phyloP scores from a whole-genome alignment of 768 basidiomycete genomes.

The Tremella yokohamensis region DNA sequence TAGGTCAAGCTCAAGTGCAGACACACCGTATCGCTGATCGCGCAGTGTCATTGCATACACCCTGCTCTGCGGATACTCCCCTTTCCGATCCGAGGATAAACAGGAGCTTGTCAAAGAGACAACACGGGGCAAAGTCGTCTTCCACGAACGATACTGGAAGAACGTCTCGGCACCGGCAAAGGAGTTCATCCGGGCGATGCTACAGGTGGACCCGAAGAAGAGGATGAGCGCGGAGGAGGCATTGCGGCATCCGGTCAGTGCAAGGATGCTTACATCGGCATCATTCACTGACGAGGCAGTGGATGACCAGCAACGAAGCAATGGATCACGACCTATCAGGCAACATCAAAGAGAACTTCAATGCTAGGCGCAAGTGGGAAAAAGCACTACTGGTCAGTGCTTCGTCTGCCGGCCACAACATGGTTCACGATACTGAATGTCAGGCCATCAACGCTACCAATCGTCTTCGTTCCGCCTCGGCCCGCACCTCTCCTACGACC shows the following conservation, averaged over 20 bases:
- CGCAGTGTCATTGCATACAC: conserved; percentile 88
- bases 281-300: conserved; percentile 52
- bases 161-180: conserved; percentile 81
- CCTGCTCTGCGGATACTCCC: conserved; percentile 88
- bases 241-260: conserved; percentile 59
- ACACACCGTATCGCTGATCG: neutral
- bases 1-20: conserved; percentile 50
- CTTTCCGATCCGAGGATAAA: conserved; percentile 80
- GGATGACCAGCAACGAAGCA: conserved; percentile 67
- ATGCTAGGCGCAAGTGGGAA: conserved; percentile 28
- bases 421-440: neutral
- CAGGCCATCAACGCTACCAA: conserved; percentile 40
- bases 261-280: too few species aligned
- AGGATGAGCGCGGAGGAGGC: conserved; percentile 75
- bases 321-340: conserved; percentile 68
- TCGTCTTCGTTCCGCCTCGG: conserved; percentile 26
- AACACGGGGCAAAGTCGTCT: conserved; percentile 76
- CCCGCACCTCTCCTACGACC: conserved; percentile 14
- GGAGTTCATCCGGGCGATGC: conserved; percentile 68
- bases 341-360: conserved; percentile 76
- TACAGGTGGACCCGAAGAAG: conserved; percentile 66
- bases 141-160: conserved; percentile 92
- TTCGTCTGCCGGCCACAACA: too few species aligned
- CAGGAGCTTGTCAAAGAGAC: conserved; percentile 76
- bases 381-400: conserved; percentile 30